Percentiles rank a stretch among this genome's conserved stretches.
phyloP scores from a whole-genome alignment of 2,329 filamentous ascomycete genomes.

The Drechslera avenae region DNA sequence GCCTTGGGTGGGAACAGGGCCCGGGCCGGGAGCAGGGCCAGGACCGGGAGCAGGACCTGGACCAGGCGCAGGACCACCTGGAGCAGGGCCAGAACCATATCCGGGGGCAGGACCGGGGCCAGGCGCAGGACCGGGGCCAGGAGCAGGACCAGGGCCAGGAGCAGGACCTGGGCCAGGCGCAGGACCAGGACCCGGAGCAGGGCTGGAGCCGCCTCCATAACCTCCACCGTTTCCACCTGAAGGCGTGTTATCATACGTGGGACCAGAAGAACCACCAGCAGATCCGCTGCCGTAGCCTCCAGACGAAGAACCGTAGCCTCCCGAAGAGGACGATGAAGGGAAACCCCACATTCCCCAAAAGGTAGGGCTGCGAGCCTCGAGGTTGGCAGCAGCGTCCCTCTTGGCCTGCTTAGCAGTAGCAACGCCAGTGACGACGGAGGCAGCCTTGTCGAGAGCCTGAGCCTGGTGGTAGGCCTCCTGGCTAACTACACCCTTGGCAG shows the following conservation, averaged over 20 bases:
- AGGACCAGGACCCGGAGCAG: neutral
- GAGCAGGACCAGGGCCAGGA: neutral
- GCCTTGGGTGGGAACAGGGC: slow-evolving; percentile 1
- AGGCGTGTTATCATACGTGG: no score
- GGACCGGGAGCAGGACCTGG: no score
- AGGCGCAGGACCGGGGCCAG: neutral
- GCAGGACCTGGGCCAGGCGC: neutral
- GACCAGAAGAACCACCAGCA: no score
- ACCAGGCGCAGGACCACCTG: neutral
- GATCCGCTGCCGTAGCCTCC: no score
- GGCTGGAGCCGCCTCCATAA: neutral
- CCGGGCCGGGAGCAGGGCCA: neutral
- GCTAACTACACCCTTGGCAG: slow-evolving; percentile 19
- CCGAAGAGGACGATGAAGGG: neutral
- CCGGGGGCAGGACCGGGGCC: no score
- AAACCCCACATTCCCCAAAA: slow-evolving; percentile 6
- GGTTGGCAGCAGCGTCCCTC: slow-evolving; percentile 10
- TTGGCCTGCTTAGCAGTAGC: slow-evolving; percentile 22
- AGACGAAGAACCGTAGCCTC: no score
- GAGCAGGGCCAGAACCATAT: no score
- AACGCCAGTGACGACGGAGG: slow-evolving; percentile 17
- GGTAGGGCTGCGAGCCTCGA: slow-evolving; percentile 9
- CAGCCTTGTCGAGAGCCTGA: slow-evolving; percentile 18
- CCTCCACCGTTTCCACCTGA: neutral
- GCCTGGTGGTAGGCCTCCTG: slow-evolving; percentile 20